Percentiles rank a stretch among this genome's conserved stretches.
Conservation (phyloP, 371 early-diverging fungal species). For the Gilbertella persicaria region DNA sequence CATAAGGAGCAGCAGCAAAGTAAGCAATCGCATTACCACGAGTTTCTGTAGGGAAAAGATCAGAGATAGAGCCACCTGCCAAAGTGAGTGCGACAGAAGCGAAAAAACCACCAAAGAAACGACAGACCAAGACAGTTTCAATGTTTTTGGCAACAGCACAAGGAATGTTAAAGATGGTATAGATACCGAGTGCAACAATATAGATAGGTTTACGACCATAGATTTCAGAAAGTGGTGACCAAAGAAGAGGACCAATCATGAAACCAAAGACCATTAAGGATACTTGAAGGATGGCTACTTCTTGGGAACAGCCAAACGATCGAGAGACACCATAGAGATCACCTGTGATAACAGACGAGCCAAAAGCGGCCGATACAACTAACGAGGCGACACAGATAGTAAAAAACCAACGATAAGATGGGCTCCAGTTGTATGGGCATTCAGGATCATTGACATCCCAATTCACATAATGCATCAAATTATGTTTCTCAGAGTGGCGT, state of each 20-base stretch:
- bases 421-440: conserved; percentile 48
- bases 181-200: conserved; percentile 31
- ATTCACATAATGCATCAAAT: conserved; percentile 30
- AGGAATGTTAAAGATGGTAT: conserved; percentile 43
- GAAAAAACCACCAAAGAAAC: conserved; percentile 48
- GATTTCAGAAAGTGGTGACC: conserved; percentile 46
- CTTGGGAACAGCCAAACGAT: conserved; percentile 32
- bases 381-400: conserved; percentile 40
- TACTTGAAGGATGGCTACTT: conserved; percentile 41
- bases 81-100: conserved; percentile 38
- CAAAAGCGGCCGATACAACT: conserved; percentile 45
- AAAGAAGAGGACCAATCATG: conserved; percentile 47
- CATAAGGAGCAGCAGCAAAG: conserved; percentile 51
- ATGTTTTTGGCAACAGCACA: conserved; percentile 46
- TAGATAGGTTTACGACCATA: conserved; percentile 46
- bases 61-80: conserved; percentile 48
- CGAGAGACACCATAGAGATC: conserved; percentile 27
- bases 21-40: conserved; percentile 49
- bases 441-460: conserved; percentile 44
- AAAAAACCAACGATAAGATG: conserved; percentile 26
- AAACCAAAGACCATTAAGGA: conserved; percentile 54
- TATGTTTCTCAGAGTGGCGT: conserved; percentile 21
- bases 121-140: conserved; percentile 40
- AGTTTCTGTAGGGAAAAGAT: conserved; percentile 36
- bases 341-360: conserved; percentile 43